These are phyloP conservation scores for Somion occarium DNA, from an alignment of 1,284 basidiomycete genomes.

Conservation along the genomic window DNA sequence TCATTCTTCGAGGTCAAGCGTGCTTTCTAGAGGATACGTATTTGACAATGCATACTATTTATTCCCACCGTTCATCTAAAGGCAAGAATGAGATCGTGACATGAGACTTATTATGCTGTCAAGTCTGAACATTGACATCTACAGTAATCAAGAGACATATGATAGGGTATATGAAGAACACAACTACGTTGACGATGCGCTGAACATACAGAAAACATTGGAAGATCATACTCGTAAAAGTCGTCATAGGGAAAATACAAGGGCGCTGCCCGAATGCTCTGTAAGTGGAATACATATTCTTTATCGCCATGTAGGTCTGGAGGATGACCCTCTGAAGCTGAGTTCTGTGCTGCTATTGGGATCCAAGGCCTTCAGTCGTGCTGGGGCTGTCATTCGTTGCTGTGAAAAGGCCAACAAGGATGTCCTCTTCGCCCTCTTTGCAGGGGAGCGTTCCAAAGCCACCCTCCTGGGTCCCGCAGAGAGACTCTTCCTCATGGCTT, in stretches of 20 bases:
- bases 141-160: conserved; percentile 9
- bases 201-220: conserved; percentile 12
- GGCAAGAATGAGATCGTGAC: too few species aligned
- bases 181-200: conserved; percentile 8
- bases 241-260: conserved; percentile 4
- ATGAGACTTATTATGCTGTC: too few species aligned
- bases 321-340: conserved; percentile 32
- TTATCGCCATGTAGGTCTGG: conserved; percentile 17
- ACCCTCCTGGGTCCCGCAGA: conserved; percentile 25
- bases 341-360: conserved; percentile 48
- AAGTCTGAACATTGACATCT: conserved; percentile 2
- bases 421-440: conserved; percentile 57
- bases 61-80: too few species aligned
- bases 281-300: background rate
- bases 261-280: conserved; percentile 1
- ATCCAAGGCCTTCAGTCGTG: conserved; percentile 29
- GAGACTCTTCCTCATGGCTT: conserved; percentile 17
- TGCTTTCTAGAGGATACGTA: conserved; percentile 66
- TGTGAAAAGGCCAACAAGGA: conserved; percentile 43
- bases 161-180: conserved; percentile 12
- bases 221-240: conserved; percentile 3
- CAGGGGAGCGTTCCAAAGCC: conserved; percentile 44
- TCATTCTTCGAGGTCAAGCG: conserved; percentile 95
- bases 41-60: too few species aligned
- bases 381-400: conserved; percentile 29